Base-by-base conservation (phyloP, 768 basidiomycete species). In the Leccinum variicolor region DNA sequence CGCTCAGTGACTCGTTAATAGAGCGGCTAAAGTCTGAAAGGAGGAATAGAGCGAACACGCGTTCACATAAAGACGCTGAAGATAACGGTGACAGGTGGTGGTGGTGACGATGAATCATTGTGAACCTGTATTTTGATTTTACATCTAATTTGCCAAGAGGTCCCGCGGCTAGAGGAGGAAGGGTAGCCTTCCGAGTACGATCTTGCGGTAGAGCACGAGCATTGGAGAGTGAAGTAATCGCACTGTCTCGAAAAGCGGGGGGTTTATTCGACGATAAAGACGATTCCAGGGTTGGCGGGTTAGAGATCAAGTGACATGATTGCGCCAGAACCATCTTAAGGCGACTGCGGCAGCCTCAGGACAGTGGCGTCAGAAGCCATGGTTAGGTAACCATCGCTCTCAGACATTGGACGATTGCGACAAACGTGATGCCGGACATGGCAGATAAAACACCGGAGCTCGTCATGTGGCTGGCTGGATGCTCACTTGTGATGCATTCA, bases 41-140 rank as follows among this genome's bases (percentile, higher is more conserved):
- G 47, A 26, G 29, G 62, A 51, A 59, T n/a, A 23, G 47, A 26
- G 29, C 2, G 34, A 33, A 3, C 52, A 61, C 19, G 52, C 57
- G 64, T 31, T 9, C 26, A 33, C 28, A 26, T 19, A 48, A 56
- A 52, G 56, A 43, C 56, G 64, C 60, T 46, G 51, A 50, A 57
- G 66, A 66, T 66, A 66, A 49, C 59, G 52, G 51, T n/a, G 39
- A 41, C n/a, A 10, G n/a, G 4, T n/a, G n/a, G 9, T 41, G 39
- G 9, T 41, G 39, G 17, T 36, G 36, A 15, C 15, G 33, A 15
- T 34, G 33, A 34, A 34, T 15, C 13, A 14, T 15, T 34, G 33
- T 34, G 34, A 34, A 15, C 34, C 15, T 34, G 34, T 6, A 34
- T 15, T 34, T 15, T 34, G 6, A 15, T 34, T 2, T 34, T 36